phyloP scores from a whole-genome alignment of 768 basidiomycete genomes.

The Agrocybe pediades region DNA sequence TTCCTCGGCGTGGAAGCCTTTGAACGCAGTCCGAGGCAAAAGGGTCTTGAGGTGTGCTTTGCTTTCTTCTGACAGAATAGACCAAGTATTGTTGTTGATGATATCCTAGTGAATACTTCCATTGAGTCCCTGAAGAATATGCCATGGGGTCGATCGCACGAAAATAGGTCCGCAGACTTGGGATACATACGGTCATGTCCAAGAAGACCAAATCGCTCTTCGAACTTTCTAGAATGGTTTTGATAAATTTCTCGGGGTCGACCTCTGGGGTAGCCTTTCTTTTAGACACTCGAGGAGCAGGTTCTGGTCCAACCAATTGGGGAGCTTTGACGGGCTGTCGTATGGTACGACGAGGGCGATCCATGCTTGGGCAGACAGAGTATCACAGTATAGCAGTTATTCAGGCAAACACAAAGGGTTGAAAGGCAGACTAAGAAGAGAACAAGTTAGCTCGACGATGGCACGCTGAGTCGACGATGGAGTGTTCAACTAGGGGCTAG shows the following conservation, averaged over 20 bases:
- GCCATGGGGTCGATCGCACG: slow-evolving; percentile 2
- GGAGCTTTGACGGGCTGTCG: slow-evolving; percentile 15
- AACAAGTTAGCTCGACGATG: too few relatives aligned
- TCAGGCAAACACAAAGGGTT: not conserved
- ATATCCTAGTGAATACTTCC: slow-evolving; percentile 41
- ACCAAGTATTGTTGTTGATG: slow-evolving; percentile 48
- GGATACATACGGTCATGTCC: slow-evolving; percentile 50
- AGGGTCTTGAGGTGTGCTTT: slow-evolving; percentile 36
- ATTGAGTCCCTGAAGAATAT: slow-evolving; percentile 23
- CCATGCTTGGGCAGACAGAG: slow-evolving; percentile 10
- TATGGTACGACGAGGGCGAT: slow-evolving; percentile 31
- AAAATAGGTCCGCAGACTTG: slow-evolving; percentile 2
- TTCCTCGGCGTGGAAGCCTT: slow-evolving; percentile 27
- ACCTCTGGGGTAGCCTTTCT: slow-evolving; percentile 28
- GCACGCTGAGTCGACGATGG: too few relatives aligned
- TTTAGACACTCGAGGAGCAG: slow-evolving; percentile 21
- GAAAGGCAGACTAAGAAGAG: too few relatives aligned
- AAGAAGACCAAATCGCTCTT: slow-evolving; percentile 51
- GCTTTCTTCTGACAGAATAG: slow-evolving; percentile 43
- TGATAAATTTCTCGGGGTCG: slow-evolving; percentile 36
- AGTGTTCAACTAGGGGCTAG: too few relatives aligned
- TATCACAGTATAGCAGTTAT: not conserved
- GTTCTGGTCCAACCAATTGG: slow-evolving; percentile 5
- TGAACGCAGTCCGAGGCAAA: slow-evolving; percentile 50
- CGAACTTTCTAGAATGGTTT: slow-evolving; percentile 42